Percentiles rank a stretch among this genome's conserved stretches.
phyloP scores from a whole-genome alignment of 139 green algal species.

The Coelastrella sp. region DNA sequence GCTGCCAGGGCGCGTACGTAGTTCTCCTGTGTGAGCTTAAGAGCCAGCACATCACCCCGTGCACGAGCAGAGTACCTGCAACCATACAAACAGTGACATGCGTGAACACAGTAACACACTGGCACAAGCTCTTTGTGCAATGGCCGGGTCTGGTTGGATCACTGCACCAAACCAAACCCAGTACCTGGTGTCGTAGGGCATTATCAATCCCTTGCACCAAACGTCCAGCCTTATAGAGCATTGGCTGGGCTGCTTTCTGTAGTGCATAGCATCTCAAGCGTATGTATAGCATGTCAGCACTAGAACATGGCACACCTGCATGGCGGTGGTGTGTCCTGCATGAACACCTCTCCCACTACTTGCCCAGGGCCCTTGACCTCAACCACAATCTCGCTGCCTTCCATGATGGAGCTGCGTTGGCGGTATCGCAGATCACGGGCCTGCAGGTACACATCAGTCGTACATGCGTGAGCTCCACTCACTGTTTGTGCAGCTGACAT shows the following conservation, averaged over 20 bases:
- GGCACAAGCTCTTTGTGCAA: no score
- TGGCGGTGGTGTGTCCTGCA: slow-evolving; percentile 45
- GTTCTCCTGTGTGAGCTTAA: slow-evolving; percentile 54
- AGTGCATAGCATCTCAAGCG: background rate
- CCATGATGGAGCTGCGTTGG: slow-evolving; percentile 29
- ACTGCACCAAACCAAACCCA: no score
- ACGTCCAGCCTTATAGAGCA: background rate
- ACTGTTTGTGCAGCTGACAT: background rate
- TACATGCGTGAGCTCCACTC: no score
- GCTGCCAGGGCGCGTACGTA: slow-evolving; percentile 45
- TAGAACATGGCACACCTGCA: background rate
- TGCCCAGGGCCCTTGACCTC: slow-evolving; percentile 46
- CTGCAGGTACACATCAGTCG: background rate
- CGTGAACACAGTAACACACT: background rate
- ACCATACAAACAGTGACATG: background rate
- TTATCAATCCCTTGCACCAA: background rate
- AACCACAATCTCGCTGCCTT: slow-evolving; percentile 39
- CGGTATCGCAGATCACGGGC: slow-evolving; percentile 42
- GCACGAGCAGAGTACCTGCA: slow-evolving; percentile 31
- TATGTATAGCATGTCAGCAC: background rate
- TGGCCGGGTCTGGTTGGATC: no score
- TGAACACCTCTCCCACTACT: slow-evolving; percentile 46
- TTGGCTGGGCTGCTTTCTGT: background rate
- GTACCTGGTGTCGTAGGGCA: background rate
- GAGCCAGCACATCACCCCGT: slow-evolving; percentile 40